phyloP scores from a whole-genome alignment of 768 basidiomycete genomes.

The Ramaria sp. region DNA sequence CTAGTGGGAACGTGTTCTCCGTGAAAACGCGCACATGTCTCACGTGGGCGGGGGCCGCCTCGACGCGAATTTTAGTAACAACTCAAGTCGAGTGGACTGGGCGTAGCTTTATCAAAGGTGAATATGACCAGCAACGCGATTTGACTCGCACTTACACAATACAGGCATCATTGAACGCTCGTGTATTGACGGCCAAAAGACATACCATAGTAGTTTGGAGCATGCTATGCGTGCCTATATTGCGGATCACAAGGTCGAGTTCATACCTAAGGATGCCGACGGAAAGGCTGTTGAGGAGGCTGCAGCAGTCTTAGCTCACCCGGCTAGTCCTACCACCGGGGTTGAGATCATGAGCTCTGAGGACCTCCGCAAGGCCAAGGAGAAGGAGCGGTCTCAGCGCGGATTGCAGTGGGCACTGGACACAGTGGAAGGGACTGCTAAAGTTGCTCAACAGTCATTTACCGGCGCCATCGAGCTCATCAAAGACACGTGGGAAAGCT shows the following conservation, averaged over 20 bases:
- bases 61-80: conserved; percentile 75
- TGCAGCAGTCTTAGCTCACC: conserved; percentile 24
- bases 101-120: conserved; percentile 92
- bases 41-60: conserved; percentile 80
- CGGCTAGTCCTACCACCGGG: conserved; percentile 11
- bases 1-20: conserved; percentile 83
- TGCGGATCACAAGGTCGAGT: conserved; percentile 80
- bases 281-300: conserved; percentile 34
- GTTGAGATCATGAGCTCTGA: conserved; percentile 22
- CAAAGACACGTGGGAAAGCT: conserved; percentile 70
- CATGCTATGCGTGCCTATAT: conserved; percentile 83
- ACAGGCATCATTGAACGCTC: conserved; percentile 89
- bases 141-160: background rate
- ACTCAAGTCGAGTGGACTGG: conserved; percentile 95
- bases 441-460: conserved; percentile 62
- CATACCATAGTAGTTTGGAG: conserved; percentile 76
- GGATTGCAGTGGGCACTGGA: conserved; percentile 85
- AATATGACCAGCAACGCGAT: conserved; percentile 8
- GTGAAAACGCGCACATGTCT: conserved; percentile 94
- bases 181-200: conserved; percentile 84
- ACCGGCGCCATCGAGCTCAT: conserved; percentile 68
- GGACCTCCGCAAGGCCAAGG: conserved; percentile 41
- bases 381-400: conserved; percentile 58
- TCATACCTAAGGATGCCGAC: conserved; percentile 75
- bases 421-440: conserved; percentile 66